phyloP scores from a whole-genome alignment of 306 rosid species.

The Gillenia trifoliata region DNA sequence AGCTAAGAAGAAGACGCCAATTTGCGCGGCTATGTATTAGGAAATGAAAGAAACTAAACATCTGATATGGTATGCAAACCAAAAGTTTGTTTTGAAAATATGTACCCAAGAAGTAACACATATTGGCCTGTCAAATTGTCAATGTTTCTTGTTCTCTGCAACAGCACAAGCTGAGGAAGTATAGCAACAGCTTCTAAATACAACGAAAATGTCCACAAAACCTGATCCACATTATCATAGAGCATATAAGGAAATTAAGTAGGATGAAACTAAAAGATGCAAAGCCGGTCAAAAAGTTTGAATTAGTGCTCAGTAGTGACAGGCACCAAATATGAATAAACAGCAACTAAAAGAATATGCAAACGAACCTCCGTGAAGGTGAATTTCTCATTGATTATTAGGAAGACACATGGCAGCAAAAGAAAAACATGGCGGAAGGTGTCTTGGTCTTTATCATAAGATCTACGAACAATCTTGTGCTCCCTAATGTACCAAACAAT shows the following conservation, averaged over 20 bases:
- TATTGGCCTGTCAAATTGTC: slow-evolving; percentile 94
- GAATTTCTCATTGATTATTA: slow-evolving; percentile 67
- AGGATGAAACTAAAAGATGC: not conserved
- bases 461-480: slow-evolving; percentile 79
- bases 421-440: slow-evolving; percentile 76
- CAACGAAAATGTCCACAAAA: slow-evolving; percentile 85
- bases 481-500: slow-evolving; percentile 89
- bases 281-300: not conserved
- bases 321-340: not conserved
- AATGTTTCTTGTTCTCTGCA: slow-evolving; percentile 88
- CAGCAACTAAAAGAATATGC: not conserved
- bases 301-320: not conserved
- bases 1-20: not conserved
- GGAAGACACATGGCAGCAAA: slow-evolving; percentile 54
- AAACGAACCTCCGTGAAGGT: slow-evolving; percentile 66
- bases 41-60: not conserved
- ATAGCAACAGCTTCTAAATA: slow-evolving; percentile 91
- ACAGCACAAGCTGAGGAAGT: slow-evolving; percentile 79
- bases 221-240: slow-evolving; percentile 36
- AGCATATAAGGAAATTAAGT: slow-evolving; percentile 12
- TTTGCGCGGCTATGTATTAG: not conserved
- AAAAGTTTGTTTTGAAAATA: not conserved
- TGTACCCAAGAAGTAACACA: slow-evolving; percentile 82
- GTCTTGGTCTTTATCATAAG: slow-evolving; percentile 90
- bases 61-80: not conserved